Evolutionary conservation across 2,329 filamentous ascomycete genomes (phyloP).

Genomic region (Verticillium klebahnii): DNA sequence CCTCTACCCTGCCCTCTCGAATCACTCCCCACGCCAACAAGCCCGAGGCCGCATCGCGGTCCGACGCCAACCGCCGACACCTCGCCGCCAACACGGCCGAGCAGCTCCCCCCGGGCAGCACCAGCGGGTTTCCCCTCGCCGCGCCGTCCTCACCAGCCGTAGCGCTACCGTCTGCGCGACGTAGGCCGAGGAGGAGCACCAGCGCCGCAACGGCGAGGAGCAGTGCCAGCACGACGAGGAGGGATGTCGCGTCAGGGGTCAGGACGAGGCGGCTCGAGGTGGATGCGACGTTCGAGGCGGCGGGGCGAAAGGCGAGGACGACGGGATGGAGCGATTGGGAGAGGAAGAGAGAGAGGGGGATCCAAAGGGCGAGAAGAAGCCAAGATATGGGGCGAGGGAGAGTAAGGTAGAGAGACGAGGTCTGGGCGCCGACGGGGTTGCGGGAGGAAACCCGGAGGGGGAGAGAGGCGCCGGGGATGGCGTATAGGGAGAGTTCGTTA

Average conservation of each 20-base stretch:
- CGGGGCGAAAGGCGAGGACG: constrained; percentile 22
- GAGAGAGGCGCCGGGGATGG: constrained; percentile 21
- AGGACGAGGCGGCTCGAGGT: constrained; percentile 5
- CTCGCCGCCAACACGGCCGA: constrained; percentile 47
- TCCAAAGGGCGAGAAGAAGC: constrained; percentile 38
- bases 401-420: constrained; percentile 43
- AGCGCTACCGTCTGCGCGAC: constrained; percentile 30
- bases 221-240: constrained; percentile 35
- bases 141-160: constrained; percentile 26
- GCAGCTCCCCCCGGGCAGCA: constrained; percentile 41
- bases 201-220: constrained; percentile 28
- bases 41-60: constrained; percentile 12
- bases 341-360: constrained; percentile 39
- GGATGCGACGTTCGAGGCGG: constrained; percentile 3
- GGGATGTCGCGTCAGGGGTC: constrained; percentile 36
- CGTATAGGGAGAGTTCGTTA: constrained; percentile 43
- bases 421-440: constrained; percentile 37
- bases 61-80: constrained; percentile 34
- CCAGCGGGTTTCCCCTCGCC: constrained; percentile 42
- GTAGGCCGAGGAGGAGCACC: constrained; percentile 33
- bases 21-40: background rate
- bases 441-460: constrained; percentile 43
- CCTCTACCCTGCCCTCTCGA: background rate
- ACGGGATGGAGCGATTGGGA: constrained; percentile 32
- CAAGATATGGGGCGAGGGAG: constrained; percentile 41